Evolutionary conservation across 2,329 filamentous ascomycete species (phyloP).

Genomic region (Hypoxylon sp.): DNA sequence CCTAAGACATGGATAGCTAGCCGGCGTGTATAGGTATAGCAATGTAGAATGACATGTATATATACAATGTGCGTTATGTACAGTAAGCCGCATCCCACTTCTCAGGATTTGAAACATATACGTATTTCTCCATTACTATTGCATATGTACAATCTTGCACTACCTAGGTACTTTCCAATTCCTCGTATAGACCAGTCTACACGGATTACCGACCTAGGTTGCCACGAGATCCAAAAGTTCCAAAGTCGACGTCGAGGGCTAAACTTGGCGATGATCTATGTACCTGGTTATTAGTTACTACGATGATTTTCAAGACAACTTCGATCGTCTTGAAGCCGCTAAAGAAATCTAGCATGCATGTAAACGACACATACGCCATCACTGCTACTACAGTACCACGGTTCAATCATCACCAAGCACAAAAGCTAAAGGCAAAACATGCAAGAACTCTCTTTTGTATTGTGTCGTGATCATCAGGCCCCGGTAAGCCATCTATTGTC

Average conservation of each 20-base stretch:
- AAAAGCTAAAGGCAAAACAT: no score
- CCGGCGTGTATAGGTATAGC: neutral
- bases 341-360: neutral
- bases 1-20: neutral
- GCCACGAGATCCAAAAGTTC: neutral
- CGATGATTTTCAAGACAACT: no score
- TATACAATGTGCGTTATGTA: slow-evolving; percentile 11
- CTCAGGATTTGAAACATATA: slow-evolving; percentile 7
- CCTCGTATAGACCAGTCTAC: neutral
- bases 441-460: slow-evolving; percentile 12
- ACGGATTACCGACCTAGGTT: neutral
- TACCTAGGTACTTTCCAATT: neutral
- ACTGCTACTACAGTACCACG: neutral
- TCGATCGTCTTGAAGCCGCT: neutral
- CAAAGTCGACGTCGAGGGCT: neutral
- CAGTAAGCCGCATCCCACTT: slow-evolving; percentile 9
- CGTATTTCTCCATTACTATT: neutral
- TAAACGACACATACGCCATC: neutral
- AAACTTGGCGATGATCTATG: neutral
- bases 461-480: slow-evolving; percentile 16
- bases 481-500: slow-evolving; percentile 13
- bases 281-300: no score
- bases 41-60: neutral
- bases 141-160: neutral
- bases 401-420: neutral